Evolutionary conservation across 495 filamentous ascomycete species (phyloP).

Genomic region (Platismatia glauca): DNA sequence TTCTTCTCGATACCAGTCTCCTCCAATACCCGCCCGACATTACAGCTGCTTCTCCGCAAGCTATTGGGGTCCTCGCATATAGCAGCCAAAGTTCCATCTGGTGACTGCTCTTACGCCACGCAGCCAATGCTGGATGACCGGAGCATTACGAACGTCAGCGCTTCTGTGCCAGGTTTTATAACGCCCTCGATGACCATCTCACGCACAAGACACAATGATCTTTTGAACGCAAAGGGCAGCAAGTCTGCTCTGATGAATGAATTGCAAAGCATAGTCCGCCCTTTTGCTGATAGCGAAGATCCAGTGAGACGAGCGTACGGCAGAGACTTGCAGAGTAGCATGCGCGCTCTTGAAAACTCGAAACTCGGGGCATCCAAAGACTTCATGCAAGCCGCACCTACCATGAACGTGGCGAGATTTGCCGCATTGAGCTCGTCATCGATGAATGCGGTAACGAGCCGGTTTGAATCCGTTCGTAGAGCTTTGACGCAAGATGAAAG

Average conservation of each 20-base stretch:
- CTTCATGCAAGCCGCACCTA: neutral
- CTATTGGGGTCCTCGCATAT: neutral
- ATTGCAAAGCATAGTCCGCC: constrained; percentile 22
- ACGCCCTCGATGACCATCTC: neutral
- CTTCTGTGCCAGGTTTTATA: constrained; percentile 5
- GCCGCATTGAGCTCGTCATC: constrained; percentile 20
- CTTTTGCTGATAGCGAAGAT: constrained; percentile 26
- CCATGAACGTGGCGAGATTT: neutral
- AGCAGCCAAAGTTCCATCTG: neutral
- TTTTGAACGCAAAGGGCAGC: neutral
- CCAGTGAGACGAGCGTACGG: constrained; percentile 32
- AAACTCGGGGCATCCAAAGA: neutral
- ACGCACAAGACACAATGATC: neutral
- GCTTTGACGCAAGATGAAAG: constrained; percentile 27
- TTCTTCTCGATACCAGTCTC: neutral
- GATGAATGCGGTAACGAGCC: constrained; percentile 8
- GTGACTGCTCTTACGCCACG: neutral
- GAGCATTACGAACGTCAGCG: neutral
- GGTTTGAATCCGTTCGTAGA: constrained; percentile 22
- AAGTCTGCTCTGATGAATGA: neutral
- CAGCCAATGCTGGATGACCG: neutral
- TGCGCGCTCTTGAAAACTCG: constrained; percentile 22
- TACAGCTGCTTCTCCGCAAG: neutral
- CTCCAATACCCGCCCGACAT: neutral
- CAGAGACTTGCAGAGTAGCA: constrained; percentile 30